A percentile compares a stretch with the other conserved stretches of the same genome.
Conservation (phyloP, 2,329 filamentous ascomycete genomes). For the Claviceps sp. region DNA sequence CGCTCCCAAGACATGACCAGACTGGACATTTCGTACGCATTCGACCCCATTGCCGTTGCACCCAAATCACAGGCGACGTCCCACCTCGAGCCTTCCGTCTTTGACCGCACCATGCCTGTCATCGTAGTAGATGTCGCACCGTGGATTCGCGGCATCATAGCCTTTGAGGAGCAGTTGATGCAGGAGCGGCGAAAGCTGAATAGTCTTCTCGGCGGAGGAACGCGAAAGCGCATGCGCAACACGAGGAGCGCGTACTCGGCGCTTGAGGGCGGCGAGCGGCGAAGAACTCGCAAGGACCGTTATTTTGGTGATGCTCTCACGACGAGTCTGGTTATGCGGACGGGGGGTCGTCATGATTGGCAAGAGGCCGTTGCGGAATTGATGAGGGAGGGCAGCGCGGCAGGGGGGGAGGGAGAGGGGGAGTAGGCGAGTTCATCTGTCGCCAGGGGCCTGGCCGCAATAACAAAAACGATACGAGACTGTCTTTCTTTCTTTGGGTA, state of each 20-base stretch:
- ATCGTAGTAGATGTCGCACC: conserved; percentile 73
- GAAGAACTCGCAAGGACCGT: conserved; percentile 51
- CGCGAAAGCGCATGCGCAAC: conserved; percentile 43
- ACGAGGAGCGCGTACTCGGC: conserved; percentile 66
- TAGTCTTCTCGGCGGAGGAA: conserved; percentile 44
- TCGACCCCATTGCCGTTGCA: conserved; percentile 44
- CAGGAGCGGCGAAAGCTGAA: conserved; percentile 50
- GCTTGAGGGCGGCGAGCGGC: conserved; percentile 58
- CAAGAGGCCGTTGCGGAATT: conserved; percentile 12
- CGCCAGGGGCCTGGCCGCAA: no score
- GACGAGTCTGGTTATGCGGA: conserved; percentile 48
- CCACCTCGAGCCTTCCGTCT: conserved; percentile 54
- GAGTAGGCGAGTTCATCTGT: no score
- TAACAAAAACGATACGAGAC: no score
- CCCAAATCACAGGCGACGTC: conserved; percentile 25
- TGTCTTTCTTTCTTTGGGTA: no score
- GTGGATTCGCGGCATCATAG: conserved; percentile 74
- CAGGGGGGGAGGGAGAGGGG: not conserved
- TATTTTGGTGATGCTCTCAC: conserved; percentile 57
- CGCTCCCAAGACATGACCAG: conserved; percentile 24
- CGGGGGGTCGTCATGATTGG: conserved; percentile 34
- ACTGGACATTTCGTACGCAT: conserved; percentile 42
- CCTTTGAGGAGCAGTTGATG: conserved; percentile 60
- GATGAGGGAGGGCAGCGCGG: conserved; percentile 10
- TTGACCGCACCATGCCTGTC: conserved; percentile 55